Evolutionary conservation across 257 asterid genomes (phyloP).

Genomic region (Nicotiana noctiflora): DNA sequence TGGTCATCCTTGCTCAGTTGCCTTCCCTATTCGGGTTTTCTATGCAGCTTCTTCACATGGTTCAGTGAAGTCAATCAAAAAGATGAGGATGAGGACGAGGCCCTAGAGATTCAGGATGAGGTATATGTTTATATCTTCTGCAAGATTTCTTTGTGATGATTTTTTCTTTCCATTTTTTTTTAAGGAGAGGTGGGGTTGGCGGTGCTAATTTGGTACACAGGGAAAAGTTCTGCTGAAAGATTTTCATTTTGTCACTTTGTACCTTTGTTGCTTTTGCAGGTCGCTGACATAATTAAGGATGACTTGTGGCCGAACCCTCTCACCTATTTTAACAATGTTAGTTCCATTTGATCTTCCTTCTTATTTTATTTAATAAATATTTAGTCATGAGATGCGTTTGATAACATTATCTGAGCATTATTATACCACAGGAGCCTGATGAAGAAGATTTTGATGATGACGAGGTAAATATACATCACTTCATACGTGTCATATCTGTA

Average conservation of each 20-base stretch:
- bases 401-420: background rate
- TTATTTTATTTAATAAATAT: background rate
- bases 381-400: background rate
- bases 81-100: conserved; percentile 60
- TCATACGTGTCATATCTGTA: background rate
- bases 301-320: too few relatives aligned
- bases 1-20: background rate
- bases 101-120: conserved; percentile 55
- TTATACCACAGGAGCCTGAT: conserved; percentile 27
- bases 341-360: background rate
- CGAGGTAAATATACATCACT: conserved; percentile 23
- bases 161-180: background rate
- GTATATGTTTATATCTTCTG: conserved; percentile 25
- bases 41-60: conserved; percentile 90
- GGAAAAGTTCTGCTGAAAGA: background rate
- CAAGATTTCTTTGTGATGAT: background rate
- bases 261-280: conserved; percentile 24
- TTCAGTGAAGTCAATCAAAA: conserved; percentile 48
- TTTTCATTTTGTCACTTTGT: background rate
- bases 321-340: conserved; percentile 11
- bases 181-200: background rate
- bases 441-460: conserved; percentile 36
- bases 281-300: background rate
- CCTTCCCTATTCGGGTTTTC: background rate
- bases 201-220: background rate